Conservation (phyloP, 331 rosid genomes). For the Pyrus hybrid region DNA sequence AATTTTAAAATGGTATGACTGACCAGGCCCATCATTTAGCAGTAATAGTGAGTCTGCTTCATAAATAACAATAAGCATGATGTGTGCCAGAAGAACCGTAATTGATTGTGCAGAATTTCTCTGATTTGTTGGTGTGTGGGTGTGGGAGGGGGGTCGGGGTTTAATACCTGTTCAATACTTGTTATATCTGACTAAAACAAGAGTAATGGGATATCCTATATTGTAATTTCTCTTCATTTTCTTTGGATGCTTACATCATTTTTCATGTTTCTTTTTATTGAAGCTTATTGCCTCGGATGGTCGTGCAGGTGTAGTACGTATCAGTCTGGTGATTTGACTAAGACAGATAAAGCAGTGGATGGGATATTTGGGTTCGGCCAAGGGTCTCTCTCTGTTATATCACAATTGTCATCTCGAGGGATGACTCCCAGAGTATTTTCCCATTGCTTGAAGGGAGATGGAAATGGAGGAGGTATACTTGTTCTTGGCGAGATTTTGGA, state of each 20-base stretch:
- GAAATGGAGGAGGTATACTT: slow-evolving; percentile 82
- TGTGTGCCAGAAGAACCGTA: neutral
- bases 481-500: slow-evolving; percentile 98
- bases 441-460: slow-evolving; percentile 89
- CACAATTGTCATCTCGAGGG: slow-evolving; percentile 78
- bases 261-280: slow-evolving; percentile 10
- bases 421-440: slow-evolving; percentile 83
- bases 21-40: neutral
- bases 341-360: slow-evolving; percentile 83
- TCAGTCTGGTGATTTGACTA: slow-evolving; percentile 83
- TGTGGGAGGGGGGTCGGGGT: neutral
- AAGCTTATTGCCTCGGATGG: slow-evolving; percentile 20
- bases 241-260: neutral
- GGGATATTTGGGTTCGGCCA: slow-evolving; percentile 97
- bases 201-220: neutral
- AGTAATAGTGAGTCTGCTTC: neutral
- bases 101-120: neutral
- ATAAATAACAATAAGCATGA: neutral
- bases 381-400: slow-evolving; percentile 73
- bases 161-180: neutral
- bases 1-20: neutral
- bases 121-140: neutral
- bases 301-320: slow-evolving; percentile 73
- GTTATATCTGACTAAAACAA: neutral
- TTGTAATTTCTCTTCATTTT: neutral